A percentile compares a stretch with the other conserved stretches of the same genome.
Evolutionary conservation across 2,329 filamentous ascomycete species (phyloP).

Genomic region (Fusarium nisikadoi): DNA sequence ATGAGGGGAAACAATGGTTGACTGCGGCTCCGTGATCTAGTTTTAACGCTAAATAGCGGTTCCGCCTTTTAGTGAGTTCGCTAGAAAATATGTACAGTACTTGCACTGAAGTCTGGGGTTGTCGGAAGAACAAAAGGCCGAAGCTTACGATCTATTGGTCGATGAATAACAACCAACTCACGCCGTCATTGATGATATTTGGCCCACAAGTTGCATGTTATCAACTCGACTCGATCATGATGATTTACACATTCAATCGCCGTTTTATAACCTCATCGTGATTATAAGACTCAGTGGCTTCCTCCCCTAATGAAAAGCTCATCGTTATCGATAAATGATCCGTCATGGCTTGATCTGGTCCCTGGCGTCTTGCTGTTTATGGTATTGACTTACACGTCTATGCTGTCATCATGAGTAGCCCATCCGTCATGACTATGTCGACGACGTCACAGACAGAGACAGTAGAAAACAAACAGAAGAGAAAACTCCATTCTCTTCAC

Average conservation of each 20-base stretch:
- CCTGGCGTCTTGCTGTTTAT: slow-evolving; percentile 12
- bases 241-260: slow-evolving; percentile 12
- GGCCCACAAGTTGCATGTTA: slow-evolving; percentile 8
- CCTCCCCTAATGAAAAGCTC: not conserved
- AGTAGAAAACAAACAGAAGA: slow-evolving; percentile 14
- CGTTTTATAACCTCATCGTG: slow-evolving; percentile 9
- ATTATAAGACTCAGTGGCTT: not conserved
- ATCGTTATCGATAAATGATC: not conserved
- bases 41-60: slow-evolving; percentile 42
- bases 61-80: slow-evolving; percentile 37
- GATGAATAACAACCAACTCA: not conserved
- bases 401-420: slow-evolving; percentile 40
- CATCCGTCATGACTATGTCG: slow-evolving; percentile 34
- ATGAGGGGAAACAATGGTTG: slow-evolving; percentile 35
- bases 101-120: not conserved
- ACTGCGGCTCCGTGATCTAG: slow-evolving; percentile 42
- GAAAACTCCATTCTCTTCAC: not conserved
- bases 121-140: slow-evolving; percentile 20
- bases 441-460: slow-evolving; percentile 34
- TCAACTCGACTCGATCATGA: slow-evolving; percentile 8
- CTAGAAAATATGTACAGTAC: not conserved
- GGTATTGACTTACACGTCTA: slow-evolving; percentile 27
- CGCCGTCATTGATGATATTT: slow-evolving; percentile 27
- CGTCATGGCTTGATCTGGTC: slow-evolving; percentile 13
- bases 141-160: not conserved